These are phyloP conservation scores for Monilinia vaccinii-corymbosi DNA, from an alignment of 2,329 filamentous ascomycete species.

Conservation along the genomic window DNA sequence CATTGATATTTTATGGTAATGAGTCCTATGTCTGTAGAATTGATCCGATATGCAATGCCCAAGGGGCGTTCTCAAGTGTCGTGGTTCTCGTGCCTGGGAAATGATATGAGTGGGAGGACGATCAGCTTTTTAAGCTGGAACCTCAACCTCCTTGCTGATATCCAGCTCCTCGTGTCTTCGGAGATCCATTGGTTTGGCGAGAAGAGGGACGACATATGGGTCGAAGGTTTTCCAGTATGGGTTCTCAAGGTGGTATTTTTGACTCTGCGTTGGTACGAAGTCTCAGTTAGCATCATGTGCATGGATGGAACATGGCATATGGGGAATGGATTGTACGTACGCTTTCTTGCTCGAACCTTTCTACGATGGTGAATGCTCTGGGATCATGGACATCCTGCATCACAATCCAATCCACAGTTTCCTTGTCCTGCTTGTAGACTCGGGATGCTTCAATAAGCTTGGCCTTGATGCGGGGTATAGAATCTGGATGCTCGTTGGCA, in stretches of 20 bases:
- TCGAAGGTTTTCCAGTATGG: constrained; percentile 54
- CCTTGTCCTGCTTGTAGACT: constrained; percentile 62
- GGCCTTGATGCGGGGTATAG: constrained; percentile 56
- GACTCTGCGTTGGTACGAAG: constrained; percentile 33
- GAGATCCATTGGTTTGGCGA: constrained; percentile 62
- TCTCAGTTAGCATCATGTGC: not conserved
- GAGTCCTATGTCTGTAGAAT: not conserved
- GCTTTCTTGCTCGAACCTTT: constrained; percentile 59
- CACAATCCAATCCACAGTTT: constrained; percentile 63
- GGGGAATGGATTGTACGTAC: constrained; percentile 33
- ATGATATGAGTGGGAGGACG: not conserved
- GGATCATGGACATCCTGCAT: constrained; percentile 65
- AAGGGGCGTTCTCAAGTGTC: not conserved
- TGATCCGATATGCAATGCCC: not conserved
- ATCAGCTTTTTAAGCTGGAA: constrained; percentile 22
- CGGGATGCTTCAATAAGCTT: constrained; percentile 69
- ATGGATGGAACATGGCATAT: constrained; percentile 13
- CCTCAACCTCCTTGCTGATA: constrained; percentile 40
- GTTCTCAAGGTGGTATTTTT: constrained; percentile 51
- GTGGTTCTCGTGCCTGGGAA: not conserved
- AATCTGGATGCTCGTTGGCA: constrained; percentile 55
- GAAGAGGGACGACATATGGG: constrained; percentile 59
- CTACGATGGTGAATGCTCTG: constrained; percentile 65
- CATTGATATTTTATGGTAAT: not conserved
- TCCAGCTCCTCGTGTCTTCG: constrained; percentile 59